Percentiles rank a stretch among this genome's conserved stretches.
Evolutionary conservation across 2,329 filamentous ascomycete species (phyloP).

Genomic region (Penicillium sp.): DNA sequence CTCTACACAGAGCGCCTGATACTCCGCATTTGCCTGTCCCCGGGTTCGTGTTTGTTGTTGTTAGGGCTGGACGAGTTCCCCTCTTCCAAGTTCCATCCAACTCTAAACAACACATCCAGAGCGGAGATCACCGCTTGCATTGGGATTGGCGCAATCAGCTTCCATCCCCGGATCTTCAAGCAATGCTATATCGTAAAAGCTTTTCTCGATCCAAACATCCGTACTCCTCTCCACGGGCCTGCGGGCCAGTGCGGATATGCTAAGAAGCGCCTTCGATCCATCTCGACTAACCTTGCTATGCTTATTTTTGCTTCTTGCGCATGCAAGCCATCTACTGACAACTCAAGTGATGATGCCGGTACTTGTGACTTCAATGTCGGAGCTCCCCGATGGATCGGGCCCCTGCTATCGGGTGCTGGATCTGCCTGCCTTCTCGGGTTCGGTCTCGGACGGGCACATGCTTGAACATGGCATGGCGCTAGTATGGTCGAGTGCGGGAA

Average conservation of each 20-base stretch:
- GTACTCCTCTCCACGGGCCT: not conserved
- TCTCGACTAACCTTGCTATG: not conserved
- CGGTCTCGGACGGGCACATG: not conserved
- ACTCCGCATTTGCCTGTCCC: not conserved
- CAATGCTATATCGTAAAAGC: not conserved
- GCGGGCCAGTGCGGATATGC: conserved; percentile 5
- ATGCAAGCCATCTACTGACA: not conserved
- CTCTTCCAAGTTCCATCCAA: not conserved
- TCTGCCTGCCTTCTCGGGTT: conserved; percentile 4
- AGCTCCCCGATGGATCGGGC: not conserved
- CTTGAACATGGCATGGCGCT: not conserved
- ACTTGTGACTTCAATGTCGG: not conserved
- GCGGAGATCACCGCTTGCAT: conserved; percentile 19
- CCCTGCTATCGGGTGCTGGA: not conserved
- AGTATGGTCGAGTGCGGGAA: not conserved
- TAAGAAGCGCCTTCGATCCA: not conserved
- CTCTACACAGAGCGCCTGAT: not conserved
- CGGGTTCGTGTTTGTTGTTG: not conserved
- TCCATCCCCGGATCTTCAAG: conserved; percentile 13
- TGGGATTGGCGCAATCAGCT: conserved; percentile 14
- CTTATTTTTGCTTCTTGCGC: not conserved
- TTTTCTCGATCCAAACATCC: not conserved
- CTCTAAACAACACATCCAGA: conserved; percentile 2
- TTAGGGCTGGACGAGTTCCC: not conserved
- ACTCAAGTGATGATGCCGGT: not conserved